Conservation (phyloP, 2,329 filamentous ascomycete species). For the Metarhizium sp. region DNA sequence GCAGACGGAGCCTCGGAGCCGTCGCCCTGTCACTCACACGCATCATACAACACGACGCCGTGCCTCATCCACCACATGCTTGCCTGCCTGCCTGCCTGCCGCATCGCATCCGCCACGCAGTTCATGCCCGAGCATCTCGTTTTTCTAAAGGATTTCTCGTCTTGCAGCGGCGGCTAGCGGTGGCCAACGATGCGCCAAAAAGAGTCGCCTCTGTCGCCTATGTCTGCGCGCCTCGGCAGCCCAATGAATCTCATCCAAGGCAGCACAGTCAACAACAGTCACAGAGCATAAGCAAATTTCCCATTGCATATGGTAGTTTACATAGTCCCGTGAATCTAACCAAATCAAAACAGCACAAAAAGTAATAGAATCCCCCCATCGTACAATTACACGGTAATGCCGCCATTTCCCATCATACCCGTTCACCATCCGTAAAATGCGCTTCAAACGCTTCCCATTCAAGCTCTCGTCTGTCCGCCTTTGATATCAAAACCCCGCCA, state of each 20-base stretch:
- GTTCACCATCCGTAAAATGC: neutral
- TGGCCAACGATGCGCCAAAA: no score
- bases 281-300: neutral
- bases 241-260: neutral
- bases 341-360: neutral
- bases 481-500: neutral
- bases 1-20: no score
- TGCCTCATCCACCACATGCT: no score
- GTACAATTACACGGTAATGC: neutral
- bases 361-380: neutral
- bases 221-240: neutral
- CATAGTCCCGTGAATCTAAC: neutral
- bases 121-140: no score
- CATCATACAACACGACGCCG: no score
- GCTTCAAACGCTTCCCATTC: neutral
- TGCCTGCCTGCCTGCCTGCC: no score
- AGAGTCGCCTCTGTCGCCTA: no score
- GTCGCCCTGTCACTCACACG: no score
- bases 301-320: constrained; percentile 6
- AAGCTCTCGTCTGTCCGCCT: neutral
- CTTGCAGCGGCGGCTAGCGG: no score
- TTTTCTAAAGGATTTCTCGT: no score
- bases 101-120: no score
- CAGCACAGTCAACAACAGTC: neutral
- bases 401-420: neutral